Evolutionary conservation across 2,329 filamentous ascomycete genomes (phyloP).

Genomic region (Aspergillus niger): DNA sequence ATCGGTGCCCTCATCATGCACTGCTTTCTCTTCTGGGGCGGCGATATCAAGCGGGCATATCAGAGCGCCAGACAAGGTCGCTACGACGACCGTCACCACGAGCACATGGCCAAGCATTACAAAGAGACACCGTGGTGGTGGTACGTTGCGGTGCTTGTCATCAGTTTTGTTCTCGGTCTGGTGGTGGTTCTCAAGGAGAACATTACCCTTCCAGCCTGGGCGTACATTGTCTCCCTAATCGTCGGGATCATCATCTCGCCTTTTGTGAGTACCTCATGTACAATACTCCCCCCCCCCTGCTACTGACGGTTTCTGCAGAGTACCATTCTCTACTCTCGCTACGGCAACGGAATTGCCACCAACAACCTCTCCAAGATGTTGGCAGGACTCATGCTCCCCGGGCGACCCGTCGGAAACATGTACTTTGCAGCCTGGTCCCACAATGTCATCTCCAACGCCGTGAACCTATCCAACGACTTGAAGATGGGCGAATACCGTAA

Average conservation of each 20-base stretch:
- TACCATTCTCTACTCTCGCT: slow-evolving; percentile 20
- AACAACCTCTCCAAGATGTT: slow-evolving; percentile 33
- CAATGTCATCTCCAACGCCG: slow-evolving; percentile 28
- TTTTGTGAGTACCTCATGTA: slow-evolving; percentile 31
- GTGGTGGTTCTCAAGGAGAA: slow-evolving; percentile 51
- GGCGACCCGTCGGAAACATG: slow-evolving; percentile 27
- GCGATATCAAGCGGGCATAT: slow-evolving; percentile 26
- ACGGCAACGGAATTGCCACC: slow-evolving; percentile 22
- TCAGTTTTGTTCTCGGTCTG: slow-evolving; percentile 52
- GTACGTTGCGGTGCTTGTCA: slow-evolving; percentile 46
- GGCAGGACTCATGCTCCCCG: slow-evolving; percentile 27
- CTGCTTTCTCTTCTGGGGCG: slow-evolving; percentile 28
- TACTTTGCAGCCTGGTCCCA: slow-evolving; percentile 35
- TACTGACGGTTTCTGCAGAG: background rate
- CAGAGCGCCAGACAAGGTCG: slow-evolving; percentile 23
- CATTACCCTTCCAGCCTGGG: slow-evolving; percentile 52
- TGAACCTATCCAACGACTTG: slow-evolving; percentile 27
- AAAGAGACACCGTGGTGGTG: slow-evolving; percentile 47
- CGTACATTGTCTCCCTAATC: slow-evolving; percentile 50
- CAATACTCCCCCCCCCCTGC: background rate
- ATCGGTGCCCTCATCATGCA: slow-evolving; percentile 31
- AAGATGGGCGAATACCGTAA: slow-evolving; percentile 21
- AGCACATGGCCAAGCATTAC: slow-evolving; percentile 28
- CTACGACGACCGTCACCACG: slow-evolving; percentile 27
- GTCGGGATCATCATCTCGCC: slow-evolving; percentile 52